Evolutionary conservation across 176 grass and related monocot genomes (phyloP), one percentile per base, ranked within the genome.

Genomic region (Panicum miliaceum): DNA sequence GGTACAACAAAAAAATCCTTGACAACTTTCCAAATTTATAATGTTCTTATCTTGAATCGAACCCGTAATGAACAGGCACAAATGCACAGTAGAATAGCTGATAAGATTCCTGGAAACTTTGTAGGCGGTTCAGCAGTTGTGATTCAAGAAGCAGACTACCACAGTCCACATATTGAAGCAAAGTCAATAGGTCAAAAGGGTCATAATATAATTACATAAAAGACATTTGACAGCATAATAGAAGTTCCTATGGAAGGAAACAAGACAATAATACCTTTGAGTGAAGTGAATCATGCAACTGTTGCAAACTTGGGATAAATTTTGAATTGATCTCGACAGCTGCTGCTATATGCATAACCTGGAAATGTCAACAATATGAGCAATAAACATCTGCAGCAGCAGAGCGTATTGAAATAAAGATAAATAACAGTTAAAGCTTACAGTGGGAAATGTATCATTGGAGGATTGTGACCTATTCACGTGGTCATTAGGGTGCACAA

Each of bases 341-440:
- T 58, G 93, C 93, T 57, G 96, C 96, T 87, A 99, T 99, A 84
- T 99, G 96, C 96, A 99, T 99, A 61, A 99, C 96, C 96, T 99
- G 67, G 75, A 77, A 86, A 85, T 69, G 64, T 68, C n/a, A 87
- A 62, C 43, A 84, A 81, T 20, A 43, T 77, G 69, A 84, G 86
- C 43, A 43, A 87, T 40, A 51, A 35, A 78, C 50, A 78, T 76
- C 59, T 72, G 36, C 65, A 46, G 36, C 29, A 41, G 40, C 68
- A 62, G n/a, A 13, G 13, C 25, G 11, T 22, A 15, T 6, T 53
- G 29, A 71, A 85, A 57, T 53, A 70, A 85, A 48, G 40, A 84
- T 25, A 16, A 84, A 77, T 35, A 78, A n/a, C 38, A 71, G 74
- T 56, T 10, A 82, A 75, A 43, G 1, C 93, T 99, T 91, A 99